Base-by-base conservation (phyloP, 768 basidiomycete species). In the Tricholoma sp. region DNA sequence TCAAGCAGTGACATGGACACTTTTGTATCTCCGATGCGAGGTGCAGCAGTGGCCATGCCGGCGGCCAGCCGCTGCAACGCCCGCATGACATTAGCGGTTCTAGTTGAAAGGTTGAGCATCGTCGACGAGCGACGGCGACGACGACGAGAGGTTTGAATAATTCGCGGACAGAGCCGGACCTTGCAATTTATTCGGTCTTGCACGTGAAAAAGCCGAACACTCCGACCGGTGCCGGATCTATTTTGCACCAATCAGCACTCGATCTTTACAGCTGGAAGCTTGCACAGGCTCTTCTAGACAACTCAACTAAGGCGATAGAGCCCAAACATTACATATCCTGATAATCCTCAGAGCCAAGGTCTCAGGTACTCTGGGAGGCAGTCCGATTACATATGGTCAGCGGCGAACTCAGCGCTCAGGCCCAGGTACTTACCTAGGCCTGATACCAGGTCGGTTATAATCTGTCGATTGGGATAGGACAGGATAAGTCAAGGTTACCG, bases 1-100 rank as follows among this genome's bases (percentile, higher is more conserved):
- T 94, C 91, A 60, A 93, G 82, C 61, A 87, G 77, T 37, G 89
- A 91, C 90, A 94, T 93, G 63, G 89, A 74, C 55, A 94, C 92
- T 75, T 92, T 91, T 57, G 88, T 92, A 70, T 92, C 90, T 57
- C 91, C 91, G 63, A 94, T 94, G 64, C 89, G 80, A 47, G 85
- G 79, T 6, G 83, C 78, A 67, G 79, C 86, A 65, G 90, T 92
- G 68, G 92, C 91, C 87, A 94, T 87, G 37, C 88, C 88, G 53
- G 80, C 80, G 57, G 79, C 79, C 62, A 79, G 37, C 53, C 80
- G 80, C 72, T 78, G 76, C 61, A 82, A 63, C 32, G 76, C 73
- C 64, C 81, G 80, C 63, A 83, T 65, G 33, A 77, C 82, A 70
- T 75, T 70, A 48, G 80, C 79, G 58, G 82, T 77, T 72, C 78